Percentiles rank a stretch among this genome's conserved stretches.
Evolutionary conservation across 1,284 basidiomycete species (phyloP).

Genomic region (Trichosporon inkin): DNA sequence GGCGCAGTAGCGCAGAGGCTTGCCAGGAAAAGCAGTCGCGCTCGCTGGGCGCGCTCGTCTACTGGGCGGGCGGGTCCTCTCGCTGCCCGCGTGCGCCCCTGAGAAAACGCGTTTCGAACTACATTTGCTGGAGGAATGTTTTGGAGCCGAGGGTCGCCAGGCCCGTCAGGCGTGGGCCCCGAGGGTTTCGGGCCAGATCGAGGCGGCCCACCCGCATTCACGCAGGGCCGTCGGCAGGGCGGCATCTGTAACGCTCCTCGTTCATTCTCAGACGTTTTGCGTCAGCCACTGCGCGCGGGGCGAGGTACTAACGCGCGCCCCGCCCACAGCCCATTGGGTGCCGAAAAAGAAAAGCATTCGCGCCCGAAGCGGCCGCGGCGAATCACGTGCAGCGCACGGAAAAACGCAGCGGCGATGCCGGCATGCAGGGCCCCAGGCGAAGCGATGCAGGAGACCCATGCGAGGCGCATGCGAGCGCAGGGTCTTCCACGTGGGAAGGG

Average conservation of each 20-base stretch:
- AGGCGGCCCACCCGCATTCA: not conserved
- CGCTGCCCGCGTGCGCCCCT: not conserved
- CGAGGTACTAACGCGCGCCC: not conserved
- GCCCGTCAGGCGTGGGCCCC: not conserved
- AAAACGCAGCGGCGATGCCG: not conserved
- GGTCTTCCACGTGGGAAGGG: not conserved
- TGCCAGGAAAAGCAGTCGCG: no score
- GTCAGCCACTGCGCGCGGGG: not conserved
- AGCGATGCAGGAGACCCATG: not conserved
- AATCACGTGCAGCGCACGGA: not conserved
- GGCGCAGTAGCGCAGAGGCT: not conserved
- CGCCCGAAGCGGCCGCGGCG: not conserved
- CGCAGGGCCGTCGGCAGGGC: slow-evolving; percentile 6
- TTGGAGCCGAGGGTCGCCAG: not conserved
- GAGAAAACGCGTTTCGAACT: not conserved
- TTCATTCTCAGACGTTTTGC: slow-evolving; percentile 2
- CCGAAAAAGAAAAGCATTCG: slow-evolving; percentile 4
- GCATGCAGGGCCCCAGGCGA: not conserved
- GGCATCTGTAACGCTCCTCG: slow-evolving; percentile 1
- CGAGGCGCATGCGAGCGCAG: not conserved
- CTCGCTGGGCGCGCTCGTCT: not conserved
- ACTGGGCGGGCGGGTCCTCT: no score
- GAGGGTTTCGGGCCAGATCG: not conserved
- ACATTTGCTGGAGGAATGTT: not conserved
- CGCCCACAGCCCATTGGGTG: not conserved